phyloP scores from a whole-genome alignment of 2,329 filamentous ascomycete genomes.

The Aureobasidium subglaciale region DNA sequence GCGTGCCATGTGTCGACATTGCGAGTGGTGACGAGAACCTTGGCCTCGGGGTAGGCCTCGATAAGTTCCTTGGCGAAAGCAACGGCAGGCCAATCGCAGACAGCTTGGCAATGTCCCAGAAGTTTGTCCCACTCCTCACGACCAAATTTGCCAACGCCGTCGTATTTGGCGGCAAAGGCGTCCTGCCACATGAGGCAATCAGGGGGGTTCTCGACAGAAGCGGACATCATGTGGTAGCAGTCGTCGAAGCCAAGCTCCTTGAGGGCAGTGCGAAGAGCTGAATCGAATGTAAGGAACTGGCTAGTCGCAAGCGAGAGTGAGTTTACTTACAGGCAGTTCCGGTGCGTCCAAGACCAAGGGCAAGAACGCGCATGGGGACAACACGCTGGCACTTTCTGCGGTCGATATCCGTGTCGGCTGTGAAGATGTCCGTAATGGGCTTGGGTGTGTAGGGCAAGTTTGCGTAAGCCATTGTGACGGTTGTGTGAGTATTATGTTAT shows the following conservation, averaged over 20 bases:
- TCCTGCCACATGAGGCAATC: conserved; percentile 66
- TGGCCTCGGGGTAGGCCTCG: conserved; percentile 64
- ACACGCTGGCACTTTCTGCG: conserved; percentile 56
- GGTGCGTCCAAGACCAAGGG: conserved; percentile 62
- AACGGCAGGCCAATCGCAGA: conserved; percentile 62
- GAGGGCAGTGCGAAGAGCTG: conserved; percentile 58
- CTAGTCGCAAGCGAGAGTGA: background rate
- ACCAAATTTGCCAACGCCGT: conserved; percentile 55
- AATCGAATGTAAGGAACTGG: background rate
- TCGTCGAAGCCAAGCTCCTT: conserved; percentile 60
- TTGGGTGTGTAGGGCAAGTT: conserved; percentile 34
- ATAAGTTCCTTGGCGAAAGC: conserved; percentile 64
- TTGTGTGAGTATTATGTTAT: conserved; percentile 5
- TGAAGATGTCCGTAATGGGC: conserved; percentile 55
- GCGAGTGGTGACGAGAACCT: conserved; percentile 61
- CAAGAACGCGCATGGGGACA: conserved; percentile 66
- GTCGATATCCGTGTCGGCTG: conserved; percentile 61
- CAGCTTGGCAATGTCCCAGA: conserved; percentile 57
- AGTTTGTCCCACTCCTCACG: conserved; percentile 64
- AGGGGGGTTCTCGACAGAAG: conserved; percentile 59
- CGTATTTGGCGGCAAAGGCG: conserved; percentile 56
- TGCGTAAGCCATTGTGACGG: conserved; percentile 31
- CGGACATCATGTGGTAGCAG: conserved; percentile 69
- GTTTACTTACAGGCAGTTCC: conserved; percentile 57
- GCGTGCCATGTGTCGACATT: conserved; percentile 59